phyloP scores from a whole-genome alignment of 163 green algal genomes.

The Prototheca cutis region DNA sequence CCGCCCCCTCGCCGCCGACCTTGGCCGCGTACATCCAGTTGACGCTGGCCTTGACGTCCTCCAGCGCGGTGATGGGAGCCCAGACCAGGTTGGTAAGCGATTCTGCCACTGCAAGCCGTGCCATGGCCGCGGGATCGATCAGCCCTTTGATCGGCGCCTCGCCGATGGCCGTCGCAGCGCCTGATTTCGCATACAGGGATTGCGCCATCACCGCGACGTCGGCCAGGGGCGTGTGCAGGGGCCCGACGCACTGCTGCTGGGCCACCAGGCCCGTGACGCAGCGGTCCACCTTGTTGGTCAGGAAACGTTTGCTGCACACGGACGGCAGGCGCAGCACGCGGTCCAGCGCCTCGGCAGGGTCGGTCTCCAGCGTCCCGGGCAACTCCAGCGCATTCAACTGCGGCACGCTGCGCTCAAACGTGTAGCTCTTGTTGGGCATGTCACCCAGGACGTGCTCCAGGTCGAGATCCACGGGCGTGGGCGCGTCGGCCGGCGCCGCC shows the following conservation, averaged over 20 bases:
- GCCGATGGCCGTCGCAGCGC: constrained; percentile 85
- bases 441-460: constrained; percentile 87
- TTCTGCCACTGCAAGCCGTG: constrained; percentile 84
- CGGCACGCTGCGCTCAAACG: background rate
- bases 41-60: constrained; percentile 86
- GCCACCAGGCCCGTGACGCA: constrained; percentile 91
- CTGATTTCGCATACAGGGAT: constrained; percentile 59
- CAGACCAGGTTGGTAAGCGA: constrained; percentile 90
- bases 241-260: constrained; percentile 94
- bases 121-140: constrained; percentile 84
- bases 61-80: constrained; percentile 54
- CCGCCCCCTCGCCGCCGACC: constrained; percentile 76
- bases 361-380: constrained; percentile 14
- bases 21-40: constrained; percentile 99
- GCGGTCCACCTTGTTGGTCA: constrained; percentile 96
- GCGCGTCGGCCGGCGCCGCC: constrained; percentile 33
- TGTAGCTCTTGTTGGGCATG: constrained; percentile 94
- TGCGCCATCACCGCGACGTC: constrained; percentile 91
- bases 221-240: constrained; percentile 83
- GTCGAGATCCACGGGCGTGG: constrained; percentile 79
- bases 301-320: constrained; percentile 94
- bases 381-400: constrained; percentile 36
- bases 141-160: constrained; percentile 94
- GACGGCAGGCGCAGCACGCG: constrained; percentile 76
- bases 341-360: constrained; percentile 43